Base-by-base conservation (phyloP, 1,284 basidiomycete species). In the Somion occarium region DNA sequence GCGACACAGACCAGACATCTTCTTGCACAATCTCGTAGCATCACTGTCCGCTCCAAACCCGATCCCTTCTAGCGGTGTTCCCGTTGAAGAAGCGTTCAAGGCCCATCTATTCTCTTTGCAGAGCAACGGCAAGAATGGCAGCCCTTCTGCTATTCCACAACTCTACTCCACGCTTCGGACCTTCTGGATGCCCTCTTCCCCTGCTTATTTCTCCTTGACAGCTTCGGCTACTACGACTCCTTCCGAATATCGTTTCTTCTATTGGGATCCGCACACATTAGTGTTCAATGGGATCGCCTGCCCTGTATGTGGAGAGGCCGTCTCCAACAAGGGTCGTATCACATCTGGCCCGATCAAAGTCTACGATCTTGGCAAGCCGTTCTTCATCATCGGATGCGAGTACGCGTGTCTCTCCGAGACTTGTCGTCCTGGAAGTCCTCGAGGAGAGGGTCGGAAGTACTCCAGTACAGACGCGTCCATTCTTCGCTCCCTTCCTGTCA, bases 331-430 rank as follows among this genome's bases (percentile, higher is more conserved):
- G 26, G 86, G 86, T 2, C 78, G 82, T 45, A 88, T 89, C 63
- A 76, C 71, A 52, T 76, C 78, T 0, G 86, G 86, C 0, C 86
- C 86, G 0, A 69, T 88, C 61, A 87, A 86, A 59, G 74, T 88
- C 2, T 84, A 87, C 61, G 86, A 89, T 58, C 76, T 89, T 39
- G 80, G 83, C 53, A 79, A 79, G 54, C 84, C 86, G 1, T 89
- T 89, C 69, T 89, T 83, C 61, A 76, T 89, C 61, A 87, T 89
- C 39, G 86, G 83, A n/a, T 86, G 85, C 61, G 83, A 86, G 62
- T 89, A 89, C 55, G 70, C 74, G 2, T 89, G 86, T 62, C 74
- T 71, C 49, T 79, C 74, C 24, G 48, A 64, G 0, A 43, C 66
- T 11, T 85, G 79, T 65, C 25, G 85, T 78, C 63, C 55, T 68